phyloP scores from a whole-genome alignment of 2,329 filamentous ascomycete genomes.

The Metarhizium guizhouense region DNA sequence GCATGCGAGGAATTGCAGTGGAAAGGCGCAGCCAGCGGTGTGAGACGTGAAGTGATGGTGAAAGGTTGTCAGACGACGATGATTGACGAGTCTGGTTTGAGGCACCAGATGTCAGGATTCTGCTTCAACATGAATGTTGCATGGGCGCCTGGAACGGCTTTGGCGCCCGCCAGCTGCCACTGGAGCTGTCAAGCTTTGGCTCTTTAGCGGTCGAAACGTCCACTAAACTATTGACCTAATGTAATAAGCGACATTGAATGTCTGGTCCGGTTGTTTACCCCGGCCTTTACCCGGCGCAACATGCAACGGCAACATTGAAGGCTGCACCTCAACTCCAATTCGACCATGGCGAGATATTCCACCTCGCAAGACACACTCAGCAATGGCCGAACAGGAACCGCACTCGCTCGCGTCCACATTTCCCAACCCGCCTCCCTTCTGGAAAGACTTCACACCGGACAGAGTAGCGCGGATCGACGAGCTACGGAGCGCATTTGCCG shows the following conservation, averaged over 20 bases:
- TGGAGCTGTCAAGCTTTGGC: background rate
- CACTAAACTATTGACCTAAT: too few relatives aligned
- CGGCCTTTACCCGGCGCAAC: conserved; percentile 13
- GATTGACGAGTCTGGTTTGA: background rate
- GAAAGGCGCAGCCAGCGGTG: too few relatives aligned
- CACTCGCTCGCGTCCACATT: conserved; percentile 56
- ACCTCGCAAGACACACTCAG: background rate
- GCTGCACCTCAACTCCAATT: too few relatives aligned
- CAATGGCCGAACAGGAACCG: conserved; percentile 50
- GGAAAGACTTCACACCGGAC: conserved; percentile 73
- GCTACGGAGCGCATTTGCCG: conserved; percentile 30
- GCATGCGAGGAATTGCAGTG: background rate
- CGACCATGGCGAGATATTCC: too few relatives aligned
- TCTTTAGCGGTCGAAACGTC: too few relatives aligned
- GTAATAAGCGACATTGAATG: too few relatives aligned
- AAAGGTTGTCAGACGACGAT: background rate
- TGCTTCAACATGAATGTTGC: too few relatives aligned
- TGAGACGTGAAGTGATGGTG: background rate
- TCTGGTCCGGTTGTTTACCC: background rate
- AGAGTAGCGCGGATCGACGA: conserved; percentile 52
- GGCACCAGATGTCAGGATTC: too few relatives aligned
- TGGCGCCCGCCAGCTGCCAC: too few relatives aligned
- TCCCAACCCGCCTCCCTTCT: conserved; percentile 83
- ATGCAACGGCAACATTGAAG: background rate
- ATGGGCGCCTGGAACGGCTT: too few relatives aligned